A percentile compares a stretch with the other conserved stretches of the same genome.
phyloP scores from a whole-genome alignment of 2,329 filamentous ascomycete species.

The Penicillium digitatum region DNA sequence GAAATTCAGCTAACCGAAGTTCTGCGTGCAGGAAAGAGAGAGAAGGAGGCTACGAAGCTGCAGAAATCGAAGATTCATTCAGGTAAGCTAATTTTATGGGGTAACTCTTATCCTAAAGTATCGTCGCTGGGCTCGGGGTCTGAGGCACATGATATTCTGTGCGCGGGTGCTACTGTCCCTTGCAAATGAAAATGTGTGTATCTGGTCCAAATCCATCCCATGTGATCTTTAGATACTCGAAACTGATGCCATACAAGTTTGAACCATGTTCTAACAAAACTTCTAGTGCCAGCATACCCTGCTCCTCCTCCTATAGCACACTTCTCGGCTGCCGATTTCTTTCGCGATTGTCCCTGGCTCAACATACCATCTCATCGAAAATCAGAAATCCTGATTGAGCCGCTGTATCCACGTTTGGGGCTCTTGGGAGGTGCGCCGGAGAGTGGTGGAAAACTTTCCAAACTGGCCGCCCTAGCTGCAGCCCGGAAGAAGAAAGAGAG shows the following conservation, averaged over 20 bases:
- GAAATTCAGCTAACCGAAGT: constrained; percentile 4
- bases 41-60: constrained; percentile 31
- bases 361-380: constrained; percentile 63
- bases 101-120: constrained; percentile 9
- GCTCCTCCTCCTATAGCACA: constrained; percentile 27
- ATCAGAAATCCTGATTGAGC: constrained; percentile 60
- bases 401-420: constrained; percentile 57
- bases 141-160: neutral
- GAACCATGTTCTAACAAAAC: constrained; percentile 38
- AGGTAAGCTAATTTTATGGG: constrained; percentile 22
- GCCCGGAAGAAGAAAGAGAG: constrained; percentile 78
- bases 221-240: constrained; percentile 13
- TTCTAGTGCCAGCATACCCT: constrained; percentile 33
- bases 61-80: constrained; percentile 28
- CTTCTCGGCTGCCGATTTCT: constrained; percentile 59
- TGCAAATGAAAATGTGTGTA: constrained; percentile 6
- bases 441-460: constrained; percentile 69
- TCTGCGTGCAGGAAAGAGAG: constrained; percentile 30
- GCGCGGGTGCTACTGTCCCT: neutral
- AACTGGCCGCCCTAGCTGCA: constrained; percentile 83
- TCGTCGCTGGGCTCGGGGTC: constrained; percentile 30
- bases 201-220: neutral
- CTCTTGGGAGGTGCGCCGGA: constrained; percentile 72
- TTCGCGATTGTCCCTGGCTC: constrained; percentile 82
- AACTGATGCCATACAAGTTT: constrained; percentile 35